Evolutionary conservation across 2,329 filamentous ascomycete species (phyloP), one percentile per base, ranked within the genome.

Genomic region (Penicillium sp.): DNA sequence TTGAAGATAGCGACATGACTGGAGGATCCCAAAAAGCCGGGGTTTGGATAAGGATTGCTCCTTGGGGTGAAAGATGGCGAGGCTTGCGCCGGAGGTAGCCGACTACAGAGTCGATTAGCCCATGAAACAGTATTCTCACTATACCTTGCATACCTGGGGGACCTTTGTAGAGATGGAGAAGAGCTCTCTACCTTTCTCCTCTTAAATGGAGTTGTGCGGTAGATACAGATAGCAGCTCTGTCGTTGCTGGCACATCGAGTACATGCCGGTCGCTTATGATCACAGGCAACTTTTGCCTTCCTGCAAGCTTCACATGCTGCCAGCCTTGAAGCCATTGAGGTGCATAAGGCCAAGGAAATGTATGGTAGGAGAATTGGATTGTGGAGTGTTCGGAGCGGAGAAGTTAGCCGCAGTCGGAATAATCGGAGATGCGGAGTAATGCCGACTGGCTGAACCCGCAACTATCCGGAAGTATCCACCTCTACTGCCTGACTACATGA

Each of bases 1-100:
- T 60, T 60, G 40, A 64, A 64, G 29, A 64, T 64, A 8, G 61
- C 59, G 6, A 55, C 59, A 58, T 64, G 62, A 33, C 62, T 64
- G 13, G 62, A 64, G 8, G 56, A 58, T 2, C 61, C 62, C 34
- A 64, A 29, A 44, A 60, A 64, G 9, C 61, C 62, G 8, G 62
- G 62, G 41, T 64, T 64, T 1, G 61, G 62, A 40, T 64, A 64
- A n/a, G 54, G 54, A 43, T 59, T 58, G 16, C 52, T 56, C 14
- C 58, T 54, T 27, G 60, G 50, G 13, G 49, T 50, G 36, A 57
- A 59, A 6, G 55, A 49, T 18, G 59, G 55, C 14, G 58, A 55
- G 10, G 41, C 3, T 27, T 54, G 52, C 5, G 58, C 55, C 14
- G 58, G 49, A 13, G 57, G 52, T 31, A 40, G 31, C 27, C 56